Conservation (phyloP, 2,329 filamentous ascomycete genomes). For the Aspergillus ruber region DNA sequence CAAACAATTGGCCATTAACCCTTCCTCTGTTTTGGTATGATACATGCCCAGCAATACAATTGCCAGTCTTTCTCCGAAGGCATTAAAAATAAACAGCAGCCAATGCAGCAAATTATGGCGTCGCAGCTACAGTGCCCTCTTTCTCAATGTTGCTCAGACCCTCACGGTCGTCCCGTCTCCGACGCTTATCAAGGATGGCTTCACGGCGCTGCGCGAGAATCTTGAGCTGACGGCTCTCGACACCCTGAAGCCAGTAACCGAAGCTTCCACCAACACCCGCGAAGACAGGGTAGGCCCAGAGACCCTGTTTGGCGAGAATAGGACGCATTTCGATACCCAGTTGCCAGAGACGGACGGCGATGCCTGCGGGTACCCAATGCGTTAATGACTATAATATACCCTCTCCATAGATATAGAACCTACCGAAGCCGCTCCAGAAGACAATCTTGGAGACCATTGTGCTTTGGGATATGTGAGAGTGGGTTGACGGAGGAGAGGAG, state of each 20-base stretch:
- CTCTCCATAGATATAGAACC: slow-evolving; percentile 25
- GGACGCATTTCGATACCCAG: slow-evolving; percentile 98
- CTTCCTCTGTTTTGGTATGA: not conserved
- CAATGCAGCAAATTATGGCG: slow-evolving; percentile 22
- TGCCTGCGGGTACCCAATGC: slow-evolving; percentile 50
- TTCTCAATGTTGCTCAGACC: slow-evolving; percentile 30
- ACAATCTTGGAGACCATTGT: slow-evolving; percentile 47
- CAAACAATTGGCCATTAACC: not conserved
- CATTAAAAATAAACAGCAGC: not conserved
- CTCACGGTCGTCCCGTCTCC: slow-evolving; percentile 61
- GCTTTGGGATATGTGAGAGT: slow-evolving; percentile 5
- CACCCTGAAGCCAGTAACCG: slow-evolving; percentile 92
- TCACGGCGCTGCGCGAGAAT: slow-evolving; percentile 74
- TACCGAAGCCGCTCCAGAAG: slow-evolving; percentile 74
- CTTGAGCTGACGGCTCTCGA: slow-evolving; percentile 74
- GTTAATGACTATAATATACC: not conserved
- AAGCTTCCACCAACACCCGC: slow-evolving; percentile 80
- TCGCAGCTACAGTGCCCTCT: slow-evolving; percentile 29
- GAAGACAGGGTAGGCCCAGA: slow-evolving; percentile 91
- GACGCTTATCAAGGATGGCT: slow-evolving; percentile 79
- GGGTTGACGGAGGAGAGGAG: slow-evolving; percentile 13
- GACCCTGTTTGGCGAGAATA: slow-evolving; percentile 73
- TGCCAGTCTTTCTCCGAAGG: too few relatives aligned
- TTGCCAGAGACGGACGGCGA: slow-evolving; percentile 90
- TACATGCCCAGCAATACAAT: not conserved